These are phyloP conservation scores for Claviceps africana DNA, from an alignment of 2,329 filamentous ascomycete genomes.

Conservation along the genomic window DNA sequence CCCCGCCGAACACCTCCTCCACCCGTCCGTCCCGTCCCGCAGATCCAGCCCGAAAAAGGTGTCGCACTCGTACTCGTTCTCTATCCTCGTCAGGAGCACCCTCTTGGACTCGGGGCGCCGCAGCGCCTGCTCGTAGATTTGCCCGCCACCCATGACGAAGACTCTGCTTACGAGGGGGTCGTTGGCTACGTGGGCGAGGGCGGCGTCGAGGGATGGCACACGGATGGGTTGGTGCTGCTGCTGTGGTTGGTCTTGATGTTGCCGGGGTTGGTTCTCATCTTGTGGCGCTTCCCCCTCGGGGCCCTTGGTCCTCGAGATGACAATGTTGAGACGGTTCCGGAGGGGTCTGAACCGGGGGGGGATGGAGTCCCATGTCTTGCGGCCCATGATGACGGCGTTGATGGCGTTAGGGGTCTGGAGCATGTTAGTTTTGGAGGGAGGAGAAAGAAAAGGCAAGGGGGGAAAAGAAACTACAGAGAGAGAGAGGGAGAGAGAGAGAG, in stretches of 20 bases:
- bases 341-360: constrained; percentile 67
- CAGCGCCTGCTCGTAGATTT: constrained; percentile 68
- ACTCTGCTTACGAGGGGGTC: constrained; percentile 39
- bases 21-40: constrained; percentile 28
- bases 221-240: constrained; percentile 33
- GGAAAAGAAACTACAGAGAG: too few species aligned
- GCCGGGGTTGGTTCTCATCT: neutral
- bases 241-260: neutral
- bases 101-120: constrained; percentile 39
- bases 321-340: constrained; percentile 64
- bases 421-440: neutral
- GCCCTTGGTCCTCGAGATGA: constrained; percentile 62
- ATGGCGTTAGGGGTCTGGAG: constrained; percentile 20
- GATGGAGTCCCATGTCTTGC: constrained; percentile 92
- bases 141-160: constrained; percentile 82
- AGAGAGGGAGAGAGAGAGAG: too few species aligned
- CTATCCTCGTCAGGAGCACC: constrained; percentile 57
- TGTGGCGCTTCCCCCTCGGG: neutral
- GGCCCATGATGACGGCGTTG: constrained; percentile 90
- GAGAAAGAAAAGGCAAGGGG: too few species aligned
- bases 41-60: constrained; percentile 55
- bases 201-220: constrained; percentile 43
- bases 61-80: constrained; percentile 61
- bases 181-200: constrained; percentile 32
- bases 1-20: constrained; percentile 37